These are phyloP conservation scores for Eucalyptus decipiens DNA, from an alignment of 345 rosid species.

Conservation along the genomic window DNA sequence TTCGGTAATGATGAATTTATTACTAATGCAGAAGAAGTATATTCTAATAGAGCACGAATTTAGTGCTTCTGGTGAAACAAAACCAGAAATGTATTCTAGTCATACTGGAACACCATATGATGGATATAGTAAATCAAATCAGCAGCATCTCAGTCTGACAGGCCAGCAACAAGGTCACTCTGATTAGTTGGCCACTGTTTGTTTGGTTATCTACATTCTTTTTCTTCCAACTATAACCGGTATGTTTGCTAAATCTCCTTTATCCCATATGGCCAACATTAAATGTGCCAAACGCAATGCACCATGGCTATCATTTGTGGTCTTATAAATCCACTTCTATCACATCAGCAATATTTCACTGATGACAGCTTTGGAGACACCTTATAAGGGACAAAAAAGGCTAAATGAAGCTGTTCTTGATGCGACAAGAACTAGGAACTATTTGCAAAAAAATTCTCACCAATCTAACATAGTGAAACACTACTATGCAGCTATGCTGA, in stretches of 20 bases:
- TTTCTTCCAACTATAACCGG: neutral
- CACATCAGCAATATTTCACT: neutral
- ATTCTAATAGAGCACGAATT: neutral
- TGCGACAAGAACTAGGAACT: neutral
- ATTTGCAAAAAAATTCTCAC: neutral
- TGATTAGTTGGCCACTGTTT: neutral
- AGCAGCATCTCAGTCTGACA: neutral
- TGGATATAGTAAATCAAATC: neutral
- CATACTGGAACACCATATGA: neutral
- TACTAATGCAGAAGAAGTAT: neutral
- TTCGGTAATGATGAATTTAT: neutral
- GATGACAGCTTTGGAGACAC: neutral
- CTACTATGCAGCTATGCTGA: neutral
- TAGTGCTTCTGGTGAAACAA: neutral
- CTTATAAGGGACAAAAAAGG: neutral
- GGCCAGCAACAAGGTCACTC: neutral
- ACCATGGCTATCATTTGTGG: neutral
- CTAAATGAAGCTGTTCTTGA: neutral
- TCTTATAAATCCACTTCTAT: neutral
- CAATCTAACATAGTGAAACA: neutral
- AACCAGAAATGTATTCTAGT: neutral
- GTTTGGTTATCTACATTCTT: neutral
- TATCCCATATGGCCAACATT: neutral
- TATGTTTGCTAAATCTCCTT: neutral
- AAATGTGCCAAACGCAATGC: neutral